These are phyloP conservation scores for Ascochyta koolunga DNA, from an alignment of 2,329 filamentous ascomycete genomes.

Conservation along the genomic window DNA sequence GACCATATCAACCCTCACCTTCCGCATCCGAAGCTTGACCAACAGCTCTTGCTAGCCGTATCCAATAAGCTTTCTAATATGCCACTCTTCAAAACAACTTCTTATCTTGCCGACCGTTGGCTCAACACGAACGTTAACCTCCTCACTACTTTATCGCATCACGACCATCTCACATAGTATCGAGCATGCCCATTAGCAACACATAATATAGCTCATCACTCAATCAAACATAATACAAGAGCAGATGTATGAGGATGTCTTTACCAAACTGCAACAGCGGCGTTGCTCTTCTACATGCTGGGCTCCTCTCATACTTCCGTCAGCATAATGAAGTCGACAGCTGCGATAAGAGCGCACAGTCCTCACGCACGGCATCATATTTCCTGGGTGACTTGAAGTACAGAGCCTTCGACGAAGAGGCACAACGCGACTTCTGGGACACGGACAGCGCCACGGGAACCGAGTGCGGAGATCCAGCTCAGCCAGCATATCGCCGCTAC, in stretches of 20 bases:
- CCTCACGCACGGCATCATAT: too few relatives aligned
- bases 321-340: background rate
- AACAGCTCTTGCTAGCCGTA: constrained; percentile 8
- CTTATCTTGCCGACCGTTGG: background rate
- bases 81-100: background rate
- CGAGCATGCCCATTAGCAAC: constrained; percentile 9
- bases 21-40: background rate
- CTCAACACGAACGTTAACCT: background rate
- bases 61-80: constrained; percentile 4
- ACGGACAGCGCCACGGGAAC: too few relatives aligned
- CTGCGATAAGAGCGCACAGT: background rate
- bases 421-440: background rate
- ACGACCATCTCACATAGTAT: background rate
- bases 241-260: constrained; percentile 1
- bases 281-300: constrained; percentile 17
- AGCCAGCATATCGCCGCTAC: background rate
- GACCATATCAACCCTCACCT: background rate
- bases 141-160: background rate
- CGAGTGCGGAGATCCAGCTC: background rate
- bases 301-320: constrained; percentile 23
- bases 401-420: background rate
- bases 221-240: background rate
- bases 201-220: constrained; percentile 1
- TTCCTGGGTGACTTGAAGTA: background rate
- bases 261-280: constrained; percentile 4